Evolutionary conservation across 352 stramenopile genomes (phyloP), one percentile per base, ranked within the genome.

Genomic region (Aphanomyces astaci): DNA sequence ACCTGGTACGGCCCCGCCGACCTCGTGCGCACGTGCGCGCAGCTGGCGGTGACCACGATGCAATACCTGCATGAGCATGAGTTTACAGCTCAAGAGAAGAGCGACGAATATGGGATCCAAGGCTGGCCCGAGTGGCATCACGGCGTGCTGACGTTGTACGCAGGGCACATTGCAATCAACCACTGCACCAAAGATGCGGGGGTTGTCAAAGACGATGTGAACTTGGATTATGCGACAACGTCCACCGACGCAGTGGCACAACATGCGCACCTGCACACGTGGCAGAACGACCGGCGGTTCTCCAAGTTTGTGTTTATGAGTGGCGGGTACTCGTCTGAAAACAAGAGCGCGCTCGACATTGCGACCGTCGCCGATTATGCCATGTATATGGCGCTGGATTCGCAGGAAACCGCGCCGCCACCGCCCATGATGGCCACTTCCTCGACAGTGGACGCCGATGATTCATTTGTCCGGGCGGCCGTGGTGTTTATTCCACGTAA

Each of bases 41-140:
- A 66, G 22, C 32, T 66, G 22, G 56, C 24, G 0, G 31, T 66
- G 15, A 11, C 15, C 13, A 17, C 43, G 7, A 66, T 66, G 60
- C 11, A 49, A n/a, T 60, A 57, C n/a, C 24, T 68, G 2, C 17
- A 59, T 17, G 33, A 60, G 3, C 30, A 49, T 33, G 43, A 59
- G 1, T 68, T 68, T 27, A 68, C 28, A 2, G 48, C 15, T n/a
- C 25, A 43, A 0, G 62, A 68, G 24, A 68, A 68, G 32, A 46
- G 19, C 11, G 43, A n/a, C 7, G 62, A 11, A 45, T 68, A 68
- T 48, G 62, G 62, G 13, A 32, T 15, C 2, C 30, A 40, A 9
- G 62, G 62, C 19, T 68, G 62, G 62, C 62, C 62, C 7, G 31
- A 62, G 17, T 68, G 62, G 62, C 62, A 68, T 25, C 15, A 36